Conservation (phyloP, 129 eudicot genomes). For the Tanacetum coccineum region DNA sequence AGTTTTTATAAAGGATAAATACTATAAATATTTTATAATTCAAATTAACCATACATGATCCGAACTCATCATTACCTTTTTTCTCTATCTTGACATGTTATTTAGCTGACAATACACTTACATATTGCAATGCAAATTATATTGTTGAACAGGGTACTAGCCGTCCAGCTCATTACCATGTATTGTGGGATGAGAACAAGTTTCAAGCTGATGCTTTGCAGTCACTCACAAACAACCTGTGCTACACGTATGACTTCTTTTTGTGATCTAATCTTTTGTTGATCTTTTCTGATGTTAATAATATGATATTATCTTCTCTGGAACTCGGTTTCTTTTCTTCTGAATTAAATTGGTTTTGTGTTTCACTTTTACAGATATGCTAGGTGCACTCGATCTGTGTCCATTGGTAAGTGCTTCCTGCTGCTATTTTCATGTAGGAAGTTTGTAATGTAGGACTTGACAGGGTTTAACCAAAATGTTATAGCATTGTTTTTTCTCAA, state of each 20-base stretch:
- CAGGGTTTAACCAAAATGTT: too few species aligned
- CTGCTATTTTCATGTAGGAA: too few species aligned
- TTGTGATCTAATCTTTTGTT: not conserved
- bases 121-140: not conserved
- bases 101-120: too few species aligned
- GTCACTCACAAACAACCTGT: slow-evolving; percentile 66
- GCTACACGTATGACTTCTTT: slow-evolving; percentile 63
- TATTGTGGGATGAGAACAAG: slow-evolving; percentile 87
- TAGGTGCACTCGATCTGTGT: slow-evolving; percentile 91
- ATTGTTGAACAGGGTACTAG: slow-evolving; percentile 68
- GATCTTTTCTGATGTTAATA: not conserved
- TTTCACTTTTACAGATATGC: slow-evolving; percentile 55
- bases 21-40: too few species aligned
- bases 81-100: too few species aligned
- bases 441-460: too few species aligned
- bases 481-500: too few species aligned
- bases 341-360: not conserved
- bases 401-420: slow-evolving; percentile 53
- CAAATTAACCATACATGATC: too few species aligned
- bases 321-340: too few species aligned
- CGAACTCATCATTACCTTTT: too few species aligned
- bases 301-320: too few species aligned
- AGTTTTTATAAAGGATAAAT: too few species aligned
- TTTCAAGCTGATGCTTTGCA: slow-evolving; percentile 79
- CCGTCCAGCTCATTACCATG: slow-evolving; percentile 94